Evolutionary conservation across 106 monocot species (phyloP).

Genomic region (Triglochin maritima): DNA sequence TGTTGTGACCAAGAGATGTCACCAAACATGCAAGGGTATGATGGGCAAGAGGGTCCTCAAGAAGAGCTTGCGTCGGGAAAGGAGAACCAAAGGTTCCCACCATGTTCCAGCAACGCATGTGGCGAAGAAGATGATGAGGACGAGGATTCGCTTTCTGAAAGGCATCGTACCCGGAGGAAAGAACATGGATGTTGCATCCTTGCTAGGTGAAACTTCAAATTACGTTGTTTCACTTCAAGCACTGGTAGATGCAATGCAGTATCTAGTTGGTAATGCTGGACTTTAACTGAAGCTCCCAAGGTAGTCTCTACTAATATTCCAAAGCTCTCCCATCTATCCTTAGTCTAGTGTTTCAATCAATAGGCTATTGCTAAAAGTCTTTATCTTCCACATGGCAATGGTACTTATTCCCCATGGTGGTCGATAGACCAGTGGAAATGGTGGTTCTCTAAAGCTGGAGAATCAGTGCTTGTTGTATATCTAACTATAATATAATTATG

Average conservation of each 20-base stretch:
- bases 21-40: slow-evolving; percentile 11
- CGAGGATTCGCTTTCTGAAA: slow-evolving; percentile 19
- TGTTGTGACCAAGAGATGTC: background rate
- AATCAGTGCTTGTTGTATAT: no score
- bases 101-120: slow-evolving; percentile 1
- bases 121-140: slow-evolving; percentile 20
- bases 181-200: slow-evolving; percentile 20
- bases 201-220: slow-evolving; percentile 48
- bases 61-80: background rate
- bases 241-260: slow-evolving; percentile 42
- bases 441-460: no score
- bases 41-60: slow-evolving; percentile 1
- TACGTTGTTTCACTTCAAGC: slow-evolving; percentile 38
- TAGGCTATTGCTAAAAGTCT: no score
- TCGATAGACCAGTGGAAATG: no score
- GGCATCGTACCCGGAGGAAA: slow-evolving; percentile 44
- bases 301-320: no score
- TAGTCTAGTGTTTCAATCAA: no score
- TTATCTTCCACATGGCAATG: no score
- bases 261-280: slow-evolving; percentile 12
- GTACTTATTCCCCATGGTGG: no score
- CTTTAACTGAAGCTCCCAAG: background rate
- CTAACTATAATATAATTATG: no score
- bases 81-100: background rate
- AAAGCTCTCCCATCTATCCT: no score